Evolutionary conservation across 352 stramenopile genomes (phyloP).

Genomic region (Albugo laibachii): DNA sequence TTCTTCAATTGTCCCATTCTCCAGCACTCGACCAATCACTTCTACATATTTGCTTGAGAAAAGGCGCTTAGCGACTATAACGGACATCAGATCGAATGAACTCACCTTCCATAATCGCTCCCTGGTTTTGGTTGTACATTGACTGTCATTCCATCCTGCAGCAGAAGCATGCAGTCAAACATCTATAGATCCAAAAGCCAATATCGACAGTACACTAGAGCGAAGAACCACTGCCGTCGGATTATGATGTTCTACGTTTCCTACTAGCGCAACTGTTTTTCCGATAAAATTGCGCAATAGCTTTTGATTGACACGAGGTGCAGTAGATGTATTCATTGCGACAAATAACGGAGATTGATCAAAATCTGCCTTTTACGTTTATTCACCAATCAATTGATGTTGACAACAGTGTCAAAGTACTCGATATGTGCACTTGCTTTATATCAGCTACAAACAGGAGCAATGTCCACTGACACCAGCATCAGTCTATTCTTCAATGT

Average conservation of each 20-base stretch:
- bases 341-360: no score
- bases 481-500: no score
- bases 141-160: slow-evolving; percentile 51
- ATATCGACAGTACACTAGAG: slow-evolving; percentile 20
- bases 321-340: slow-evolving; percentile 13
- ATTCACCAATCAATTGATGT: no score
- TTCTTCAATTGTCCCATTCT: slow-evolving; percentile 54
- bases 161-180: neutral
- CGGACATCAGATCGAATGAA: neutral
- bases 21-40: slow-evolving; percentile 57
- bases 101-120: slow-evolving; percentile 49
- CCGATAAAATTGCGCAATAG: slow-evolving; percentile 34
- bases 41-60: slow-evolving; percentile 50
- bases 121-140: slow-evolving; percentile 53
- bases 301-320: slow-evolving; percentile 71
- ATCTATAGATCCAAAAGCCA: neutral
- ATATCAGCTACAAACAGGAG: no score
- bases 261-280: slow-evolving; percentile 55
- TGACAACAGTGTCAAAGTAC: no score
- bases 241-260: slow-evolving; percentile 48
- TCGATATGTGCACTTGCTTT: no score
- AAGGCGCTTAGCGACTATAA: neutral
- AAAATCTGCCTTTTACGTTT: no score
- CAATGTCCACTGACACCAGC: no score
- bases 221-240: slow-evolving; percentile 48